Percentiles rank a stretch among this genome's conserved stretches.
These are phyloP conservation scores for Trypanosoma mega DNA, from an alignment of 208 protist genomes.

Conservation along the genomic window DNA sequence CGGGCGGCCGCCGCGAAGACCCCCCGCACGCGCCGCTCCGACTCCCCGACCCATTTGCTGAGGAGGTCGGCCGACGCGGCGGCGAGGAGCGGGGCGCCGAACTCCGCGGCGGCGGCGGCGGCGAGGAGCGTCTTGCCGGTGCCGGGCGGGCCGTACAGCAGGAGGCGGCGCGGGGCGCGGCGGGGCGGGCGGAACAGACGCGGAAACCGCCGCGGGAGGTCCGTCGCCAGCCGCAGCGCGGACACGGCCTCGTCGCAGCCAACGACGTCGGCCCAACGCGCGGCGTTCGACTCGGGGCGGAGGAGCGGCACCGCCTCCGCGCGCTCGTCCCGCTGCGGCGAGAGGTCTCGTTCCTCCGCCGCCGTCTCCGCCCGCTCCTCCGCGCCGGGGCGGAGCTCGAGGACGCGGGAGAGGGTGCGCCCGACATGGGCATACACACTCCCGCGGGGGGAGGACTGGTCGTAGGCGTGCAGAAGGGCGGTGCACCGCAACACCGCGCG, in stretches of 20 bases:
- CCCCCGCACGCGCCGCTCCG: conserved; percentile 93
- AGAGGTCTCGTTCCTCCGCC: no score
- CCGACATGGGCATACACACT: conserved; percentile 26
- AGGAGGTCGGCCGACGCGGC: conserved; percentile 95
- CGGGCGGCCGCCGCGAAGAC: conserved; percentile 88
- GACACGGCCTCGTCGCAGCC: conserved; percentile 95
- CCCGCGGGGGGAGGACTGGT: conserved; percentile 15
- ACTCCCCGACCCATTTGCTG: conserved; percentile 97
- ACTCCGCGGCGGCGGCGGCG: conserved; percentile 91
- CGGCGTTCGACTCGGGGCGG: neutral
- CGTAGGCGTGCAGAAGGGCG: conserved; percentile 29
- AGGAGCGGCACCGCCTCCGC: neutral
- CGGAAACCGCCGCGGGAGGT: conserved; percentile 96
- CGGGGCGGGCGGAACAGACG: conserved; percentile 95
- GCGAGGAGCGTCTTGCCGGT: conserved; percentile 92
- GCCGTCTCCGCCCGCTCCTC: neutral
- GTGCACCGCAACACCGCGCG: conserved; percentile 18
- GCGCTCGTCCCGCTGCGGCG: no score
- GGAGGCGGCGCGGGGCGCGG: conserved; percentile 86
- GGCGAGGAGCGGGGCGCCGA: conserved; percentile 86
- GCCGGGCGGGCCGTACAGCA: conserved; percentile 89
- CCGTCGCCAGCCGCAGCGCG: conserved; percentile 96
- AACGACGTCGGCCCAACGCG: conserved; percentile 92
- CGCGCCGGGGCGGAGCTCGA: conserved; percentile 24
- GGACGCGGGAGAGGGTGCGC: conserved; percentile 21